Evolutionary conservation across 495 filamentous ascomycete species (phyloP).

Genomic region (Xylaria cubensis): DNA sequence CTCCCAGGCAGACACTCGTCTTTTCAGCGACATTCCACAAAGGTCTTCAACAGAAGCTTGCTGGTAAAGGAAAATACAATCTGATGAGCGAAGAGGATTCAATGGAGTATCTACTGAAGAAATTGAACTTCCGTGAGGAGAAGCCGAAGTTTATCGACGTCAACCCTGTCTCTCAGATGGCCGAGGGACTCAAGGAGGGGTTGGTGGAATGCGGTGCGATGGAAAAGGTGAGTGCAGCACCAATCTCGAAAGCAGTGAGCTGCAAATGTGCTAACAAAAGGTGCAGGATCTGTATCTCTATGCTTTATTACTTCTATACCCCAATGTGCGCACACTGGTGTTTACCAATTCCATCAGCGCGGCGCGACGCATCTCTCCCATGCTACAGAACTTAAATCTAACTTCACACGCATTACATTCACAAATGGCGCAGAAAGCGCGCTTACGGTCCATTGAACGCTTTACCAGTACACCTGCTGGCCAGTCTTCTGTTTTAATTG

Average conservation of each 20-base stretch:
- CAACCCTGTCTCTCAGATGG: slow-evolving; percentile 87
- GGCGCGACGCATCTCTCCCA: slow-evolving; percentile 82
- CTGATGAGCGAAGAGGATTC: slow-evolving; percentile 76
- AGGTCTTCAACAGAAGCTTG: slow-evolving; percentile 85
- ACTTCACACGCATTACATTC: slow-evolving; percentile 84
- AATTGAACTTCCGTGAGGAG: slow-evolving; percentile 81
- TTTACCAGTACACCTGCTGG: slow-evolving; percentile 70
- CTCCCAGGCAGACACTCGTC: slow-evolving; percentile 82
- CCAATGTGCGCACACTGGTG: slow-evolving; percentile 77
- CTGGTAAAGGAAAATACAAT: slow-evolving; percentile 72
- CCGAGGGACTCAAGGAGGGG: slow-evolving; percentile 82
- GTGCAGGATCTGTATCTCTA: slow-evolving; percentile 89
- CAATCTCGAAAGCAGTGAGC: not conserved
- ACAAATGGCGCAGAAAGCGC: slow-evolving; percentile 96
- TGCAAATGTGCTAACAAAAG: slow-evolving; percentile 4
- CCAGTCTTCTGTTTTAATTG: slow-evolving; percentile 75
- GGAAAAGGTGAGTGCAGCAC: slow-evolving; percentile 71
- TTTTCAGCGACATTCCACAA: slow-evolving; percentile 97
- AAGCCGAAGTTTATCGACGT: slow-evolving; percentile 92
- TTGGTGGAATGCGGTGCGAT: slow-evolving; percentile 88
- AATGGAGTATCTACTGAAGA: slow-evolving; percentile 90
- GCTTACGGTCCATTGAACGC: slow-evolving; percentile 87
- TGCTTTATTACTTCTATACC: slow-evolving; percentile 81
- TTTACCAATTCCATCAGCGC: slow-evolving; percentile 97
- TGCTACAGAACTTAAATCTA: slow-evolving; percentile 83